Evolutionary conservation across 176 grass and related monocot genomes (phyloP), one percentile per base, ranked within the genome.

Genomic region (Juncus inflexus): DNA sequence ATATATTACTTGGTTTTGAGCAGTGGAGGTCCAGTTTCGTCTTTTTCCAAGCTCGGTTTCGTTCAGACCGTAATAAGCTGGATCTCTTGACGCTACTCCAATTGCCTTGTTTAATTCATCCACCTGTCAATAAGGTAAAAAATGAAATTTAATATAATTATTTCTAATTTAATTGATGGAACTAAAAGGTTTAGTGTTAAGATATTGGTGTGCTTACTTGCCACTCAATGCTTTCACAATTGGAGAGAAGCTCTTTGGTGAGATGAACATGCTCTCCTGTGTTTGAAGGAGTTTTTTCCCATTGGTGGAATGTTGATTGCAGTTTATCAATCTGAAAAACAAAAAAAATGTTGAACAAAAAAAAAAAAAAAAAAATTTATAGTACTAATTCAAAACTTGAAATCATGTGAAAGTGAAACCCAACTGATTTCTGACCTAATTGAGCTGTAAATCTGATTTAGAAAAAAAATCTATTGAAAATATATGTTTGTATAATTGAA

Each of bases 81-180:
- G 85, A 78, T 91, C 75, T 77, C 84, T 89, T 19, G 65, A 72
- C 75, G 87, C 82, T 72, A 91, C 87, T 63, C 79, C 65, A 69
- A 91, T 91, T 63, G 87, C 82, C 72, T 91, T 97, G 15, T 91
- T 86, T 45, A 91, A 55, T 69, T 97, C 87, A 80, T 91, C 92
- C 70, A 97, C 87, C 92, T 97, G 80, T 42, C 62, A 61, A n/a
- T 10, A 45, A 64, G 19, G 19, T 13, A 16, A 49, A 82, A 12
- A 58, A 56, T 52, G 3, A 35, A 6, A 12, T 45, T 7, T 35
- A 41, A 15, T 9, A 19, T 28, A 28, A 28, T 28, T 28, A 28
- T 28, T 28, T 28, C 19, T 28, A 28, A 28, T 8, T 12, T 5
- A 9, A 57, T 65, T 63, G 75, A 13, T 49, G 62, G 9, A 66